Evolutionary conservation across 495 filamentous ascomycete species (phyloP), one percentile per base, ranked within the genome.

Genomic region (Delitschia confertaspora): DNA sequence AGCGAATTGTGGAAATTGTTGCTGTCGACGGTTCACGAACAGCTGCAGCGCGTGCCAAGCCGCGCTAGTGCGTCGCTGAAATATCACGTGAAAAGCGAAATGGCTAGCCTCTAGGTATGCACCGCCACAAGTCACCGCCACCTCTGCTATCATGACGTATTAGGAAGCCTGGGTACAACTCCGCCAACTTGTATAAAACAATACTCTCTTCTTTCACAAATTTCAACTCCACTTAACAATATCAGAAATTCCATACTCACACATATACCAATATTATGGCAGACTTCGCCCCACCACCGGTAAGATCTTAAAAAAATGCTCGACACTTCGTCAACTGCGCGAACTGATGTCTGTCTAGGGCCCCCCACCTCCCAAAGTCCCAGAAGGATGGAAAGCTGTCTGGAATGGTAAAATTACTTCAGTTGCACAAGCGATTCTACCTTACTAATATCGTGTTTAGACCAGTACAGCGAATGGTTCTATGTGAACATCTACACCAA

Each of bases 401-500:
- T 93, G 73, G 76, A 86, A 81, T 86, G 81, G 84, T 88, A 60
- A 49, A 0, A 9, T 31, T 17, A 30, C 8, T 31, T 47, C 20
- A 31, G 17, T 25, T 24, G 11, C 9, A 13, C 37, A 29, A 1
- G 10, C 18, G 26, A 38, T 34, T 11, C 38, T 14, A 37, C 39
- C 29, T 8, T 19, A 33, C 35, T 20, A 38, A 27, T 31, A 25
- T 25, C 30, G 21, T 8, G 26, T 23, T 11, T 27, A 42, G 56
- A 48, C 22, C 56, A 61, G 40, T 64, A 63, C 32, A 45, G 55
- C 34, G 59, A 65, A 57, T 57, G 84, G 82, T 95, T 87, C 73
- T 95, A 80, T 67, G 78, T 93, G 33, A 85, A 95, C 64, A 78
- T 79, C 44, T 76, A 78, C 60, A 93, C 85, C 50, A 87, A 86